Evolutionary conservation across 169 alveolate species (phyloP), one percentile per base, ranked within the genome.

Genomic region (Babesia gibsoni): DNA sequence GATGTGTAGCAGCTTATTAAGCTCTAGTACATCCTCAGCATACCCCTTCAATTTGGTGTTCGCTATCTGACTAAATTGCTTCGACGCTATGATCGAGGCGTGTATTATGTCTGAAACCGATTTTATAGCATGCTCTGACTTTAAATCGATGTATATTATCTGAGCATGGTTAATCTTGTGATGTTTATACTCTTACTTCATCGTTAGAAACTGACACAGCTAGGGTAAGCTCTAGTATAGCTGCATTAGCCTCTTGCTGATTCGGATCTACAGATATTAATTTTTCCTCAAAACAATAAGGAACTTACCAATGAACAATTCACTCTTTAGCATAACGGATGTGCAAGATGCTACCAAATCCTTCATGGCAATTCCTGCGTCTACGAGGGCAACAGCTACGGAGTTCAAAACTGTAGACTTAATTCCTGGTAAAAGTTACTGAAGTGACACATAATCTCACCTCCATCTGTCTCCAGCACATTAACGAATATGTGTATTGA

Each of bases 321-420:
- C 29, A 22, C 74, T 68, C 63, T 88, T 85, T 41, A 88, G 77
- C 69, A 56, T 66, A 39, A 67, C 36, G 22, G 77, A 89, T 7
- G 93, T 74, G 32, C 89, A 72, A 58, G 93, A 79, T 54, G 83
- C 75, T 41, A 83, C 58, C 50, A 88, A 72, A 46, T 83, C 86
- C 73, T 57, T 88, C 67, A 88, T 66, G 4, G 93, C 88, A 20
- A 88, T 81, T 25, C 93, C 93, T 32, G 93, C 93, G 66, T 88
- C 91, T 12, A 88, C 69, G 49, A 88, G 84, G 43, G 93, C 93
- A 32, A 88, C 42, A 36, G 78, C 63, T 36, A 84, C 85, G 20
- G 91, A 79, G 46, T 88, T 88, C 27, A 88, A 53, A 30, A 84
- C 89, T 25, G 93, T 87, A 23, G 87, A 75, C 42, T 83, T 82